Evolutionary conservation across 2,329 filamentous ascomycete genomes (phyloP), one percentile per base, ranked within the genome.

Genomic region (Cercospora brassicicola): DNA sequence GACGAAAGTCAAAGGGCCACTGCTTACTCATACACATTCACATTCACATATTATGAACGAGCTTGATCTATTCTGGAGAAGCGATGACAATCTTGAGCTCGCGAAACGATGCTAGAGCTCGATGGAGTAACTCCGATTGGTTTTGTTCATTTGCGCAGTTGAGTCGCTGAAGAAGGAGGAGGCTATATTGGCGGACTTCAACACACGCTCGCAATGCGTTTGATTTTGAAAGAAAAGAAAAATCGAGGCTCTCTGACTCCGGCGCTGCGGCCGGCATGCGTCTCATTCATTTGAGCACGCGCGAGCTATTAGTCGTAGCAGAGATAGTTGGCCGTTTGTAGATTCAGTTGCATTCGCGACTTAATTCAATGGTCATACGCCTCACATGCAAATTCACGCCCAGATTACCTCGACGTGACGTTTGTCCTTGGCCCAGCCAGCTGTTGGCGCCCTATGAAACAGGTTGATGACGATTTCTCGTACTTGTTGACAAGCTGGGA

Each of bases 81-180:
- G 73, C 70, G 75, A 76, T 76, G 75, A 76, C 73, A 72, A 73
- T 76, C 74, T 76, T 72, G 74, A 76, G 75, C 74, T 76, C 74
- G 70, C 73, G 69, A 59, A 66, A 59, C 26, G 60, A 64, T 56
- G 68, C 68, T 73, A 67, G 65, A 73, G 74, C 69, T 74, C 72
- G 74, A 76, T 76, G 70, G 75, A 76, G 75, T 73, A 60, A 62
- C 67, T 65, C 59, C 63, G 60, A 62, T 62, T 55, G 71, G 65
- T 67, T 67, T 59, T 66, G 30, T 48, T 57, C 53, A 57, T 63
- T 57, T 62, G 33, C 39, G 61, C 64, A 60, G 15, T 53, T 55
- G 62, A 57, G 59, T 63, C 36, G 8, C 42, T 42, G 51, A 23
- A 60, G 64, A 67, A 66, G 63, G 64, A 68, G 51, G 63, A 68